Evolutionary conservation across 805 yeast species (phyloP), one percentile per base, ranked within the genome.

Genomic region (Candida ortonii): DNA sequence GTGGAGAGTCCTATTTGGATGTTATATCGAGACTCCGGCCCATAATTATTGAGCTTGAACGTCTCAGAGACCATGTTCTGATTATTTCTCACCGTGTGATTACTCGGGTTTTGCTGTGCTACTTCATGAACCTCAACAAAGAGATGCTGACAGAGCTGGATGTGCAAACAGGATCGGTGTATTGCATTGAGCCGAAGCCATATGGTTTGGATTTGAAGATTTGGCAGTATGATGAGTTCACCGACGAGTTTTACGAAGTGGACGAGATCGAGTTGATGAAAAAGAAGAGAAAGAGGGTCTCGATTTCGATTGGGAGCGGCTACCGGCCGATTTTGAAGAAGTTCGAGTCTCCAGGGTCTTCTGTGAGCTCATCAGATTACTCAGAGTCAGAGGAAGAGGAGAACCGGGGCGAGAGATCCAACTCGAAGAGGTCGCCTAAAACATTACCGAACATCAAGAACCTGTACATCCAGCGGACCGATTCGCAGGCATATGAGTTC

Each of bases 111-210:
- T 43, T 61, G 27, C 44, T 61, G 16, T 61, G 65, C 34, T 61
- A 61, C 36, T 61, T 61, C 30, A 61, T 61, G 64, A 60, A 61
- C 30, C 47, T 61, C 30, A 50, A 49, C 33, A 59, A 52, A 37
- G 64, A 60, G 31, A 55, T 61, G 64, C 33, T 61, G 32, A 61
- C 67, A 6, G 67, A 61, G 34, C 45, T 61, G 34, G 65, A 60
- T 22, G 60, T 61, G n/a, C 61, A 57, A 28, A 62, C 59, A 21
- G 59, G 57, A 3, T 58, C 33, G 25, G 55, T 61, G 7, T 61
- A 61, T 33, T 61, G 67, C 46, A 47, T 61, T 21, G 65, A 60
- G 43, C 67, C 67, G 22, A 61, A 61, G 39, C 65, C 67, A 6
- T 61, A 61, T 39, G 67, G 67, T 4, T 36, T 61, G 21, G 65